Conservation (phyloP, 768 basidiomycete species). For the Mycena venus region DNA sequence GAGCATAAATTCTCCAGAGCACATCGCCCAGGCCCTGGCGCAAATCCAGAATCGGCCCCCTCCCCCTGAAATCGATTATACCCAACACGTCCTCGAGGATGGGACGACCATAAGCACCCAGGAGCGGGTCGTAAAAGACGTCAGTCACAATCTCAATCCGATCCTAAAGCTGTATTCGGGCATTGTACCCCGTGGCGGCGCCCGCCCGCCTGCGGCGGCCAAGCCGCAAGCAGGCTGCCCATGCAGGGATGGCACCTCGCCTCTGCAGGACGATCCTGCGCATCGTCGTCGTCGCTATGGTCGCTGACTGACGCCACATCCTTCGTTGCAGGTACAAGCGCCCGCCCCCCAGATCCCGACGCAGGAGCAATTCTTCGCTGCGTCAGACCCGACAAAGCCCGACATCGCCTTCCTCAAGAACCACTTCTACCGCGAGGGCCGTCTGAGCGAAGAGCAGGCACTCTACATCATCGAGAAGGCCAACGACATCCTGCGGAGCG, state of each 20-base stretch:
- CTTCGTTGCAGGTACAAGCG: constrained; percentile 85
- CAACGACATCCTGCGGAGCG: constrained; percentile 82
- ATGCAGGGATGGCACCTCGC: not conserved
- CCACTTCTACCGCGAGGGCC: constrained; percentile 97
- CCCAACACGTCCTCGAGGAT: constrained; percentile 93
- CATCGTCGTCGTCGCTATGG: not conserved
- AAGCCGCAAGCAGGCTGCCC: not conserved
- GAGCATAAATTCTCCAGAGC: constrained; percentile 42
- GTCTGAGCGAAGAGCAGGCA: constrained; percentile 94
- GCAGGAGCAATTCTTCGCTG: constrained; percentile 90
- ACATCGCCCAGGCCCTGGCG: constrained; percentile 75
- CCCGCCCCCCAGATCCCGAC: constrained; percentile 95
- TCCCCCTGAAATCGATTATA: constrained; percentile 84
- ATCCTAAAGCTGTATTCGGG: constrained; percentile 6
- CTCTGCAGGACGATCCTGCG: not conserved
- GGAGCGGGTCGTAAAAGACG: constrained; percentile 97
- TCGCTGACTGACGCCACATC: constrained; percentile 1
- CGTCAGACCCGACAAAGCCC: constrained; percentile 87
- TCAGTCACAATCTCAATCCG: constrained; percentile 55
- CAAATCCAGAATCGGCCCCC: constrained; percentile 65
- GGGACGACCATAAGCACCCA: constrained; percentile 92
- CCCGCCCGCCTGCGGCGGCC: not conserved
- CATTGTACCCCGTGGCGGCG: too few species aligned
- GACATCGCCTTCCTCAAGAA: constrained; percentile 98
- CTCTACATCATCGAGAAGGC: constrained; percentile 92